A percentile compares a stretch with the other conserved stretches of the same genome.
These are phyloP conservation scores for Fusarium brachygibbosum DNA, from an alignment of 2,329 filamentous ascomycete species.

Conservation along the genomic window DNA sequence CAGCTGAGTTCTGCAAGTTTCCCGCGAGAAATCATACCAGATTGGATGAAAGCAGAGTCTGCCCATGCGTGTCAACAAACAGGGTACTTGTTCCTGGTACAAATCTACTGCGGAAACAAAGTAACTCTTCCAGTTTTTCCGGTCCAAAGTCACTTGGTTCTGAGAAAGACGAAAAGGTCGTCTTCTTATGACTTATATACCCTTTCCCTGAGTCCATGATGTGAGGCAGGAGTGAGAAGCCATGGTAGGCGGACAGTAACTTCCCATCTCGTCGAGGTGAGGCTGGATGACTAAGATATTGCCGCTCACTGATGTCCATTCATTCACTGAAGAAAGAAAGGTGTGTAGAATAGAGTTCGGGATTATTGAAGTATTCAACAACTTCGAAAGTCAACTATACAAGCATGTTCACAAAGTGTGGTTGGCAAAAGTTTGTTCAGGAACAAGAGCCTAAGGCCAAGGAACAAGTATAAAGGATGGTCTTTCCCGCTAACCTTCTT, in stretches of 20 bases:
- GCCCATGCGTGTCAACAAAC: too few species aligned
- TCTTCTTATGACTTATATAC: not conserved
- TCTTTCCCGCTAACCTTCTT: too few species aligned
- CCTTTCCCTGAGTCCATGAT: not conserved
- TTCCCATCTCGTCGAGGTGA: not conserved
- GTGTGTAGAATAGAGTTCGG: not conserved
- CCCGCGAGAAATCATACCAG: too few species aligned
- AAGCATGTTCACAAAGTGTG: too few species aligned
- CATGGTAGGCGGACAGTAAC: not conserved
- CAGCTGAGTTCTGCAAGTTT: too few species aligned
- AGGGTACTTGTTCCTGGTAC: not conserved
- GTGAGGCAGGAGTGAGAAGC: not conserved
- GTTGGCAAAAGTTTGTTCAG: not conserved
- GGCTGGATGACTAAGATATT: not conserved
- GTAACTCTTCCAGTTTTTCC: not conserved
- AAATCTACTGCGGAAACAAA: not conserved
- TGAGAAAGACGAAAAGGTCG: not conserved
- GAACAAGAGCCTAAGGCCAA: too few species aligned
- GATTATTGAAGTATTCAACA: not conserved
- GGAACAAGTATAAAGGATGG: too few species aligned
- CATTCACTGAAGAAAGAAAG: too few species aligned
- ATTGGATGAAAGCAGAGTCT: too few species aligned
- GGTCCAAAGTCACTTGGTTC: not conserved
- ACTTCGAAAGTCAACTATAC: not conserved
- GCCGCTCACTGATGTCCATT: not conserved